These are phyloP conservation scores for Aspergillus sclerotiicarbonarius DNA, from an alignment of 495 filamentous ascomycete species.

Conservation along the genomic window DNA sequence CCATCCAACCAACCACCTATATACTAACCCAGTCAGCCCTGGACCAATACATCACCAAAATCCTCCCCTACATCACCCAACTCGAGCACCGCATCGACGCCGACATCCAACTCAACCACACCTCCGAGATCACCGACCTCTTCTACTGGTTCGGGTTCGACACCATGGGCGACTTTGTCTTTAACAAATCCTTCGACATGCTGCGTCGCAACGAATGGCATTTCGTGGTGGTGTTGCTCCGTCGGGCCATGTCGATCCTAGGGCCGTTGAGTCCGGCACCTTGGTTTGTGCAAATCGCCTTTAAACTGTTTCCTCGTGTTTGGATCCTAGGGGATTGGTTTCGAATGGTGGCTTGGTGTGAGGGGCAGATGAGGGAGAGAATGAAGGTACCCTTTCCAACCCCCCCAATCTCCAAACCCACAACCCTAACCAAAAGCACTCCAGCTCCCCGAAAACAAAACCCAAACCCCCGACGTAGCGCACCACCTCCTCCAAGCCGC, in stretches of 20 bases:
- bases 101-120: not conserved
- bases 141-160: conserved; percentile 25
- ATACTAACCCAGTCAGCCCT: conserved; percentile 6
- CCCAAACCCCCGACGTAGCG: conserved; percentile 18
- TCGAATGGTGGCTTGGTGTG: conserved; percentile 21
- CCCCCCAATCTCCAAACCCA: no score
- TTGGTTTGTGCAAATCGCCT: conserved; percentile 35
- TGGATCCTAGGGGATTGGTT: conserved; percentile 19
- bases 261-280: conserved; percentile 29
- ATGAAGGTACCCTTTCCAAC: not conserved
- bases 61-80: conserved; percentile 24
- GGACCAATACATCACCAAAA: conserved; percentile 25
- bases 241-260: conserved; percentile 18
- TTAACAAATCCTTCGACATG: conserved; percentile 41
- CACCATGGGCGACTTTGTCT: conserved; percentile 36
- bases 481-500: conserved; percentile 26
- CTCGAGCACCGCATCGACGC: conserved; percentile 11
- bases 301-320: conserved; percentile 17
- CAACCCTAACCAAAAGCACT: not conserved
- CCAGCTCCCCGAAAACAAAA: conserved; percentile 5
- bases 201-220: conserved; percentile 26
- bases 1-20: not conserved
- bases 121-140: conserved; percentile 11
- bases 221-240: conserved; percentile 13
- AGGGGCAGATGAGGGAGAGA: conserved; percentile 11